These are phyloP conservation scores for Stachybotrys chlorohalonatus DNA, from an alignment of 2,329 filamentous ascomycete genomes.

Conservation along the genomic window DNA sequence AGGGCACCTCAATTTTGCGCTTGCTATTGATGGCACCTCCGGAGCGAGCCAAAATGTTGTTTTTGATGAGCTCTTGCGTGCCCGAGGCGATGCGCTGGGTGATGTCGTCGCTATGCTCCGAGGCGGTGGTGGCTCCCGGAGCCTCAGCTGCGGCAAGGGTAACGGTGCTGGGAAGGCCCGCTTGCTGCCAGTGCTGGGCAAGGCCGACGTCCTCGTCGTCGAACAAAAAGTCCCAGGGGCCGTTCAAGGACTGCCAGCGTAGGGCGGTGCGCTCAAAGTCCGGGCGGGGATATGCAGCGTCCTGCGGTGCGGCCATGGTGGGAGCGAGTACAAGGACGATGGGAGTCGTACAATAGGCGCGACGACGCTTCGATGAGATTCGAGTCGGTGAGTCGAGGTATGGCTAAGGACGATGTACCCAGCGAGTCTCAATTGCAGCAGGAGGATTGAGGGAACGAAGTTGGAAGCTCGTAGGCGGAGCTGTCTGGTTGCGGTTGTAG, in stretches of 20 bases:
- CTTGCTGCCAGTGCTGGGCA: constrained; percentile 40
- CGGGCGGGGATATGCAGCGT: constrained; percentile 47
- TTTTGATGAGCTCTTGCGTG: constrained; percentile 35
- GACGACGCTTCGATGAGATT: background rate
- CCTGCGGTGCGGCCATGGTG: background rate
- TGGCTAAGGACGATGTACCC: background rate
- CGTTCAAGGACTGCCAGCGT: constrained; percentile 52
- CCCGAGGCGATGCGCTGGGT: constrained; percentile 38
- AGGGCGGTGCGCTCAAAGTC: constrained; percentile 50
- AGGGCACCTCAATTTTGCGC: constrained; percentile 52
- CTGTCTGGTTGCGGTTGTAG: background rate
- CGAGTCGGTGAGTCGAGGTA: background rate
- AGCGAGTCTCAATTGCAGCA: background rate
- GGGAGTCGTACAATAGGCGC: too few species aligned
- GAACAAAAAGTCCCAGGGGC: constrained; percentile 55
- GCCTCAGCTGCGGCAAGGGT: constrained; percentile 12
- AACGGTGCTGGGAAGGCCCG: constrained; percentile 36
- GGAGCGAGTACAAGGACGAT: too few species aligned
- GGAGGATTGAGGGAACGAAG: background rate
- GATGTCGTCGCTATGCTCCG: constrained; percentile 23
- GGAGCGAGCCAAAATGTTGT: constrained; percentile 28
- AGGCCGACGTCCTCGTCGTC: constrained; percentile 55
- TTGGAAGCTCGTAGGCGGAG: background rate
- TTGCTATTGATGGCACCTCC: constrained; percentile 27
- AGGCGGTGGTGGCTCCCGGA: constrained; percentile 20